These are phyloP conservation scores for Backusella tarrabulga DNA, from an alignment of 192 early-diverging fungal species.

Conservation along the genomic window DNA sequence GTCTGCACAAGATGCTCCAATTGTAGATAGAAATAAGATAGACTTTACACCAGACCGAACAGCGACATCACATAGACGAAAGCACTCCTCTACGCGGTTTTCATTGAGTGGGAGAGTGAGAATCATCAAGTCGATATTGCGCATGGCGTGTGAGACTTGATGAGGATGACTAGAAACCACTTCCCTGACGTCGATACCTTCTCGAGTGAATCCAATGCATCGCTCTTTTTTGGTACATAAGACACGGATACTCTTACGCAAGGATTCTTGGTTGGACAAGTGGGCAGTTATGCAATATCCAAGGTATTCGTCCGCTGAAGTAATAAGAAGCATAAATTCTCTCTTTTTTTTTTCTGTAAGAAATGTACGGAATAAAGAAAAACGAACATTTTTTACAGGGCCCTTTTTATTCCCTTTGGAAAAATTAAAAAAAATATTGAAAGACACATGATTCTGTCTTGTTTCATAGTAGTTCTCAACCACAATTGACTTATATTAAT, in stretches of 20 bases:
- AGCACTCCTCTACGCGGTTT: constrained; percentile 10
- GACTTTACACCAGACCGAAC: constrained; percentile 21
- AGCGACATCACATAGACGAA: constrained; percentile 9
- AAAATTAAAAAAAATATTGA: background rate
- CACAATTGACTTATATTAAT: background rate
- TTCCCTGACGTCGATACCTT: constrained; percentile 9
- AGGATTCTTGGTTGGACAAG: background rate
- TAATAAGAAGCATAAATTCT: constrained; percentile 20
- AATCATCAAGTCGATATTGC: constrained; percentile 12
- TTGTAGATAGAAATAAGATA: constrained; percentile 20
- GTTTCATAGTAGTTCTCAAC: background rate
- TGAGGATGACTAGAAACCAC: constrained; percentile 11
- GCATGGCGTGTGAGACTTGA: constrained; percentile 6
- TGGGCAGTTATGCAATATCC: constrained; percentile 25
- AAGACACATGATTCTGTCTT: background rate
- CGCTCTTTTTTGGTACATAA: background rate
- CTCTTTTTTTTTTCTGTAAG: background rate
- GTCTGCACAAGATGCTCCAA: constrained; percentile 15
- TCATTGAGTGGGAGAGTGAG: constrained; percentile 1
- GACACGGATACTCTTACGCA: constrained; percentile 13
- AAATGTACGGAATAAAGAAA: background rate
- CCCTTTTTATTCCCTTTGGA: background rate
- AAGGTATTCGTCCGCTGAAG: constrained; percentile 20
- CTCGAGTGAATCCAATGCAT: background rate
- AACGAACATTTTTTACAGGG: background rate